phyloP scores from a whole-genome alignment of 164 flowering plant species.

The Magnolia changhungtana region DNA sequence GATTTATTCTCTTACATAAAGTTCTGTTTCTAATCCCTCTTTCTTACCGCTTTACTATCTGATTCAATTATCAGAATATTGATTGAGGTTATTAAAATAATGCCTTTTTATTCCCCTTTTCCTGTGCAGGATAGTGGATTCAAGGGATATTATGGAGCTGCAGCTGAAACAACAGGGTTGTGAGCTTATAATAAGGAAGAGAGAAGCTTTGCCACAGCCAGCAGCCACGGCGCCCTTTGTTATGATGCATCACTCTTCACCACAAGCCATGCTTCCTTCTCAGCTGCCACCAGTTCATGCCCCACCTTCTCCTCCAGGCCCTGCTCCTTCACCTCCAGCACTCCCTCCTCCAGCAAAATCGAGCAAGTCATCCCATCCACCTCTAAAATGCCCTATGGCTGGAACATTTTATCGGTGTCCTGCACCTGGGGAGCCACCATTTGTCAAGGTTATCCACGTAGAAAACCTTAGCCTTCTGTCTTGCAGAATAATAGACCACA shows the following conservation, averaged over 20 bases:
- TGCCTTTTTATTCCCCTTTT: not conserved
- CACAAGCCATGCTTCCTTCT: slow-evolving; percentile 30
- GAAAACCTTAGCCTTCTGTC: too few species aligned
- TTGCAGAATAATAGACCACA: too few species aligned
- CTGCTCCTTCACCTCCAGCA: slow-evolving; percentile 23
- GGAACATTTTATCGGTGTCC: slow-evolving; percentile 66
- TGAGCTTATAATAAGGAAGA: slow-evolving; percentile 60
- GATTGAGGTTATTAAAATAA: slow-evolving; percentile 3
- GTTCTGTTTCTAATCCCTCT: too few species aligned
- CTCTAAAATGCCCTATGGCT: slow-evolving; percentile 75
- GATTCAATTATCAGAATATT: not conserved
- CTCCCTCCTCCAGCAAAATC: slow-evolving; percentile 39
- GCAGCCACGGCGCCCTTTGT: slow-evolving; percentile 28
- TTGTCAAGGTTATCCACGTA: slow-evolving; percentile 50
- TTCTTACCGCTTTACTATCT: not conserved
- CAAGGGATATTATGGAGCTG: slow-evolving; percentile 65
- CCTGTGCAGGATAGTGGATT: slow-evolving; percentile 64
- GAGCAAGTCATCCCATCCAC: slow-evolving; percentile 45
- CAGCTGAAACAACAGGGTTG: slow-evolving; percentile 60
- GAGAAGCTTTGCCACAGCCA: slow-evolving; percentile 55
- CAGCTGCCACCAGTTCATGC: slow-evolving; percentile 30
- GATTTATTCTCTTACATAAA: not conserved
- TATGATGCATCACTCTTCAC: slow-evolving; percentile 25
- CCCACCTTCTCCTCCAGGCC: slow-evolving; percentile 16
- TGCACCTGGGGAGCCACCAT: slow-evolving; percentile 74